phyloP scores from a whole-genome alignment of 768 basidiomycete genomes.

The Pleurotus citrinopileatus region DNA sequence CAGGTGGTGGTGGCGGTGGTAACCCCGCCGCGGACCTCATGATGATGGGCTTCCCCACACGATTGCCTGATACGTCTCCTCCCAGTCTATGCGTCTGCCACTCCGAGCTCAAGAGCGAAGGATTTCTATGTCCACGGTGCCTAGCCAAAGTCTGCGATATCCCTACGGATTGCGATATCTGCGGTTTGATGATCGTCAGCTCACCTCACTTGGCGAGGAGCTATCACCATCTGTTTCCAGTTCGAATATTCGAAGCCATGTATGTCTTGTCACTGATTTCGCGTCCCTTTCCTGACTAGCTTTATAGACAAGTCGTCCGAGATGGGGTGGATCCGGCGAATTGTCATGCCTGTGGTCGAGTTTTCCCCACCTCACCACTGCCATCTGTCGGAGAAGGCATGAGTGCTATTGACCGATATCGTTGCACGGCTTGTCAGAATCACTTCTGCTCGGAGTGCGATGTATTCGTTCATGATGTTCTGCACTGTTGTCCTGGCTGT shows the following conservation, averaged over 20 bases:
- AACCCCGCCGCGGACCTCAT: slow-evolving; percentile 86
- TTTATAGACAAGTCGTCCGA: slow-evolving; percentile 34
- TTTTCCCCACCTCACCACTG: slow-evolving; percentile 51
- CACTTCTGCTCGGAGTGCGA: slow-evolving; percentile 98
- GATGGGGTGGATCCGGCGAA: slow-evolving; percentile 29
- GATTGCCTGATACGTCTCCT: slow-evolving; percentile 79
- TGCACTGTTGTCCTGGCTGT: slow-evolving; percentile 93
- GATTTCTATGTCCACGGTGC: slow-evolving; percentile 95
- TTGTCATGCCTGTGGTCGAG: slow-evolving; percentile 80
- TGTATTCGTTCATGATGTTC: slow-evolving; percentile 91
- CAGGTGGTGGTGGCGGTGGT: slow-evolving; percentile 36
- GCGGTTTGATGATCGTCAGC: slow-evolving; percentile 96
- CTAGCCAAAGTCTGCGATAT: slow-evolving; percentile 94
- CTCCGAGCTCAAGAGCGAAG: slow-evolving; percentile 86
- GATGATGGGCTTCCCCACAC: slow-evolving; percentile 99
- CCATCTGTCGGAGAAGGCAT: slow-evolving; percentile 56
- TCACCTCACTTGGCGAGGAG: slow-evolving; percentile 96
- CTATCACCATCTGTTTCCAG: slow-evolving; percentile 94
- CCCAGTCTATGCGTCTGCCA: slow-evolving; percentile 92
- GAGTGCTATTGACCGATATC: slow-evolving; percentile 84
- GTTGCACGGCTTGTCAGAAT: slow-evolving; percentile 79
- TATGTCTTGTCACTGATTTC: slow-evolving; percentile 38
- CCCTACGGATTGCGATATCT: slow-evolving; percentile 97
- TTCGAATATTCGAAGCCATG: slow-evolving; percentile 81
- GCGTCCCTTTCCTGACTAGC: neutral